These are phyloP conservation scores for Eudorina sp. DNA, from an alignment of 139 green algal genomes.

Conservation along the genomic window DNA sequence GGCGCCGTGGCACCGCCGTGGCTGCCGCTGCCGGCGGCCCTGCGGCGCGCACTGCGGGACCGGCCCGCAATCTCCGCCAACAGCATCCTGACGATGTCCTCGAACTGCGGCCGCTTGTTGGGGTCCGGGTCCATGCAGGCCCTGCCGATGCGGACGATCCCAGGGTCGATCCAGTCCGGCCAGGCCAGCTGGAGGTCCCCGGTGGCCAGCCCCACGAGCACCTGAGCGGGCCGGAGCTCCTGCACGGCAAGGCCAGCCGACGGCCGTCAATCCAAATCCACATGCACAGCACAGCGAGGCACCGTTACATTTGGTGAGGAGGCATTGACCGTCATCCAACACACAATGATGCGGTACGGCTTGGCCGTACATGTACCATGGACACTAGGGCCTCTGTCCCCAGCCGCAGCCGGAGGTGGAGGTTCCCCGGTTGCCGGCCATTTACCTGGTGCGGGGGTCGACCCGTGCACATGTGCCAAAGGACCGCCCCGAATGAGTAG, in stretches of 20 bases:
- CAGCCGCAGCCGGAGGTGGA: too few species aligned
- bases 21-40: background rate
- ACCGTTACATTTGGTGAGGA: too few species aligned
- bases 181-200: conserved; percentile 19
- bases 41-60: background rate
- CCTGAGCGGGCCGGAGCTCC: conserved; percentile 3
- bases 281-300: too few species aligned
- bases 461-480: conserved; percentile 28
- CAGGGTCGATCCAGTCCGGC: background rate
- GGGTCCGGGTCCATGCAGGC: conserved; percentile 19
- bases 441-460: conserved; percentile 3
- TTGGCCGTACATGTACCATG: too few species aligned
- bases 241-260: too few species aligned
- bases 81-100: conserved; percentile 4
- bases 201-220: conserved; percentile 17
- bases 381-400: too few species aligned
- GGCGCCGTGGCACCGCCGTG: background rate
- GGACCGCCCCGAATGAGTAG: conserved; percentile 9
- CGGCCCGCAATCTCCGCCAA: background rate
- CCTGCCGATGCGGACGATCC: conserved; percentile 6
- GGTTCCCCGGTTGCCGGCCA: too few species aligned
- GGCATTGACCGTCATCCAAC: too few species aligned
- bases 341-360: too few species aligned
- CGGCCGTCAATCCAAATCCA: too few species aligned
- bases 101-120: background rate